Percentiles rank a stretch among this genome's conserved stretches.
phyloP scores from a whole-genome alignment of 371 early-diverging fungal genomes.

The Mucor lusitanicus region DNA sequence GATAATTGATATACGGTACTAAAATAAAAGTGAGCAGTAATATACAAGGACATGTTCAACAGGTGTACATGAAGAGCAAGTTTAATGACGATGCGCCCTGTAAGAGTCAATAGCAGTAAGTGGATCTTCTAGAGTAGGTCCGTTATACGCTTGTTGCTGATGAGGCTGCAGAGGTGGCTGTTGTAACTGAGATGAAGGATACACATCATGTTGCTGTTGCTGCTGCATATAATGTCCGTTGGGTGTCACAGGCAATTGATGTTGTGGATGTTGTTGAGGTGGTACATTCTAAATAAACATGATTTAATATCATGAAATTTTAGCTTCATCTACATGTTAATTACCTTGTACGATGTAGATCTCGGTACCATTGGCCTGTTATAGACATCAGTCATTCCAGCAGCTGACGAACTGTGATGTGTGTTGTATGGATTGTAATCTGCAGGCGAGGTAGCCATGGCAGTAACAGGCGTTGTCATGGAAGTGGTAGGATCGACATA shows the following conservation, averaged over 20 bases:
- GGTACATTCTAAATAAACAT: background rate
- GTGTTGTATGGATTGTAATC: slow-evolving; percentile 18
- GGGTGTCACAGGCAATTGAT: slow-evolving; percentile 2
- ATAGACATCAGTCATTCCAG: slow-evolving; percentile 1
- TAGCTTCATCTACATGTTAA: background rate
- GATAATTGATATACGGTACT: no score
- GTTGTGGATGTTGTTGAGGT: slow-evolving; percentile 4
- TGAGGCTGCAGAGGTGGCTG: slow-evolving; percentile 2
- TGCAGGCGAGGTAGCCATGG: background rate
- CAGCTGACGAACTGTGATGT: background rate
- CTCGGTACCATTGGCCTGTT: slow-evolving; percentile 12
- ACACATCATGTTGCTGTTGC: background rate
- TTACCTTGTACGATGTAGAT: slow-evolving; percentile 24
- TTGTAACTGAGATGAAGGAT: background rate
- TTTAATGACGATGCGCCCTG: slow-evolving; percentile 8
- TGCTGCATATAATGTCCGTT: slow-evolving; percentile 5
- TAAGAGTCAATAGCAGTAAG: slow-evolving; percentile 30
- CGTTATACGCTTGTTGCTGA: slow-evolving; percentile 8
- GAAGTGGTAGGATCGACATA: slow-evolving; percentile 4
- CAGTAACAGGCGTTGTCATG: background rate
- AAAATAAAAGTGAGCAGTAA: background rate
- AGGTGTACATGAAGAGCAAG: background rate
- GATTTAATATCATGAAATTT: background rate
- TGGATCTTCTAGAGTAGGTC: slow-evolving; percentile 32
- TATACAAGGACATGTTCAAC: background rate